Evolutionary conservation across 208 protist species (phyloP).

Genomic region (Naegleria gruberi): DNA sequence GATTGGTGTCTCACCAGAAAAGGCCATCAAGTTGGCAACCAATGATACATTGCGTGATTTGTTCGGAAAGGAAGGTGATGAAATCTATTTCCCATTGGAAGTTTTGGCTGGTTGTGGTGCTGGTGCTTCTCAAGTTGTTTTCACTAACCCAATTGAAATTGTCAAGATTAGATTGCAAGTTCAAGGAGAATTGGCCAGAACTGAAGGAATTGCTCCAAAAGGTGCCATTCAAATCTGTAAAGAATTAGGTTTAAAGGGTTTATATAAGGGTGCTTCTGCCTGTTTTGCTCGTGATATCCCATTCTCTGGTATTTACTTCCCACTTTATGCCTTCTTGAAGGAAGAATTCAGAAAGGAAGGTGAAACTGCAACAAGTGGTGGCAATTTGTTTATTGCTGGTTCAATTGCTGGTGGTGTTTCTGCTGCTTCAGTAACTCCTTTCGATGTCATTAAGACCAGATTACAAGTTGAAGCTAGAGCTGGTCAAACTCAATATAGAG

Average conservation of each 20-base stretch:
- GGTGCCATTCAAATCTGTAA: slow-evolving; percentile 37
- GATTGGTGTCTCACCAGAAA: slow-evolving; percentile 56
- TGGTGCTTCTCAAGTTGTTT: slow-evolving; percentile 47
- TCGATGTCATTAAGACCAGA: slow-evolving; percentile 56
- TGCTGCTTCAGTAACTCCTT: slow-evolving; percentile 42
- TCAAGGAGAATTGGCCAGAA: slow-evolving; percentile 30
- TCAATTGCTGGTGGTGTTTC: slow-evolving; percentile 41
- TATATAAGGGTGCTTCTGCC: slow-evolving; percentile 48
- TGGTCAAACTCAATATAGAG: slow-evolving; percentile 46
- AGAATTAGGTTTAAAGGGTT: slow-evolving; percentile 46
- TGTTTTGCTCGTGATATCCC: slow-evolving; percentile 51
- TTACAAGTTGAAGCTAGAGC: slow-evolving; percentile 49
- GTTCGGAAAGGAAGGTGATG: slow-evolving; percentile 37
- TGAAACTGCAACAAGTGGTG: slow-evolving; percentile 29
- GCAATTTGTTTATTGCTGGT: slow-evolving; percentile 42
- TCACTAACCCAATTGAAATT: slow-evolving; percentile 59
- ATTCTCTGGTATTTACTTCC: slow-evolving; percentile 57
- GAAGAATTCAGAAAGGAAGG: slow-evolving; percentile 22
- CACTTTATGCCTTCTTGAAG: slow-evolving; percentile 49
- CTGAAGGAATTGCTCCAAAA: slow-evolving; percentile 27
- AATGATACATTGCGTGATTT: slow-evolving; percentile 47
- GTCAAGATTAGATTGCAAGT: slow-evolving; percentile 57
- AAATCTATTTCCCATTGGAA: slow-evolving; percentile 50
- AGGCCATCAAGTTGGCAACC: slow-evolving; percentile 53
- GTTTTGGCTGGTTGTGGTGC: slow-evolving; percentile 46